phyloP scores from a whole-genome alignment of 1,284 basidiomycete genomes.

The Singerocomus inundabilis region DNA sequence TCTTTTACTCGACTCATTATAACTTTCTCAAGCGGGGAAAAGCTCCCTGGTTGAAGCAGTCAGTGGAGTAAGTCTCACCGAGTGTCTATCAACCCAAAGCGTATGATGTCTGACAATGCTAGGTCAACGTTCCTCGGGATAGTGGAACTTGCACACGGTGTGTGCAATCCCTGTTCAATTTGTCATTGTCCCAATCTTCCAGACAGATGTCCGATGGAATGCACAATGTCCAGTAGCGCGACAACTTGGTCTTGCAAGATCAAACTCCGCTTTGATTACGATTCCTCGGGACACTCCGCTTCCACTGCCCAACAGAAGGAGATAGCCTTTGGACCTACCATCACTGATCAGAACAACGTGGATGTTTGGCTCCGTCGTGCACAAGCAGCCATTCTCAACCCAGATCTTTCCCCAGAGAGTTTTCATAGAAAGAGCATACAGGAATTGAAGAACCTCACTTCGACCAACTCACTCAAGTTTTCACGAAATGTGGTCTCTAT shows the following conservation, averaged over 20 bases:
- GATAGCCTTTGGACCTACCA: constrained; percentile 37
- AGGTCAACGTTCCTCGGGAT: constrained; percentile 61
- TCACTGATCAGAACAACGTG: constrained; percentile 42
- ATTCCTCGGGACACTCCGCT: constrained; percentile 30
- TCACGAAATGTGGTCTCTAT: constrained; percentile 56
- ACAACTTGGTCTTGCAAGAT: constrained; percentile 52
- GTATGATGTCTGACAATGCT: not conserved
- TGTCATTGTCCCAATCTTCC: not conserved
- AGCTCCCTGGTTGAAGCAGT: constrained; percentile 60
- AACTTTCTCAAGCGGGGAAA: constrained; percentile 47
- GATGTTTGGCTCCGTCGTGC: constrained; percentile 57
- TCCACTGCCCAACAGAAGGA: constrained; percentile 13
- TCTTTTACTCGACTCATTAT: constrained; percentile 3
- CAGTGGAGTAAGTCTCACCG: constrained; percentile 43
- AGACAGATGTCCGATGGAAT: constrained; percentile 57
- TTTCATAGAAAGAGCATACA: constrained; percentile 37
- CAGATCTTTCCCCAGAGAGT: constrained; percentile 26
- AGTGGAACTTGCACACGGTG: constrained; percentile 60
- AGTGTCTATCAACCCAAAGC: not conserved
- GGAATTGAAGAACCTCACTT: constrained; percentile 31
- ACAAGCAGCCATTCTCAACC: constrained; percentile 57
- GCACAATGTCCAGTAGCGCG: constrained; percentile 43
- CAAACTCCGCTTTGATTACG: constrained; percentile 43
- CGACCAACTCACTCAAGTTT: constrained; percentile 38
- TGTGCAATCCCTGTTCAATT: not conserved